phyloP scores from a whole-genome alignment of 108 stramenopile species.

The Skeletonema menzelii region DNA sequence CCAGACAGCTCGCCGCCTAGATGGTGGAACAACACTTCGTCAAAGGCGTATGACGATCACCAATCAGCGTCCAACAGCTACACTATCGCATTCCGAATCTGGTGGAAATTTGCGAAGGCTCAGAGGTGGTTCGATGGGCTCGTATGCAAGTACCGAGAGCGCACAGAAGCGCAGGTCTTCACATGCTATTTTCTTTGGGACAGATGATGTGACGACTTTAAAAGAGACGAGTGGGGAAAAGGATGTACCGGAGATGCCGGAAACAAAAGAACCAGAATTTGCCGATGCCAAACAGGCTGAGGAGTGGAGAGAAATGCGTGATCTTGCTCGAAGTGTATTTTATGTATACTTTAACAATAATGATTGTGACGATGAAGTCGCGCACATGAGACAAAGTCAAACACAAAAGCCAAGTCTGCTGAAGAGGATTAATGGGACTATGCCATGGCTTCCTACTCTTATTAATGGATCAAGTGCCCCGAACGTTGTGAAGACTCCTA shows the following conservation, averaged over 20 bases:
- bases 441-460: constrained; percentile 15
- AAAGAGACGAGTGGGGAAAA: neutral
- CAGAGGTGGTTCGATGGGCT: too few relatives aligned
- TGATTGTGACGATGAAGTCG: constrained; percentile 1
- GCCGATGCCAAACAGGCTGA: neutral
- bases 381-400: neutral
- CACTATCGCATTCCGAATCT: neutral
- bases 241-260: neutral
- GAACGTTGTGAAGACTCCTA: neutral
- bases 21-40: neutral
- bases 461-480: neutral
- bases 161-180: neutral
- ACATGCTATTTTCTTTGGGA: constrained; percentile 9
- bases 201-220: constrained; percentile 6
- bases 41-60: neutral
- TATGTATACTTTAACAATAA: constrained; percentile 10
- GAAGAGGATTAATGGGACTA: constrained; percentile 11
- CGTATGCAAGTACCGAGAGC: neutral
- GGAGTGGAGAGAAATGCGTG: constrained; percentile 4
- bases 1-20: neutral
- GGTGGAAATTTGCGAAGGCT: neutral
- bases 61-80: neutral
- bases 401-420: neutral
- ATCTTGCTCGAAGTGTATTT: constrained; percentile 10
- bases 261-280: neutral